Base-by-base conservation (phyloP, 2,329 filamentous ascomycete species). In the Neofusicoccum sp. region DNA sequence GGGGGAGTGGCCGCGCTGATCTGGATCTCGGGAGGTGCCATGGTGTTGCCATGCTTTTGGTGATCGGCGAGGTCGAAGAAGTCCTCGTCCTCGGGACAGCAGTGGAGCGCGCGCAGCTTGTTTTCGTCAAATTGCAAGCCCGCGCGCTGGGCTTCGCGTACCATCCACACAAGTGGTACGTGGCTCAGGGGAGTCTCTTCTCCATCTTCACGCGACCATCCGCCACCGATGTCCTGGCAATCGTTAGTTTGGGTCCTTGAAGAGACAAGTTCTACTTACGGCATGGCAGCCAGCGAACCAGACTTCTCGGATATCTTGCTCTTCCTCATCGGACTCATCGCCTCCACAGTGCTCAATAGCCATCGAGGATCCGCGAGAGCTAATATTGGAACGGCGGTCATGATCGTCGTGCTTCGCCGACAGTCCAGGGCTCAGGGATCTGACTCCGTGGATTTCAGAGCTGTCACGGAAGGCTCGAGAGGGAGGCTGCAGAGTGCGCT, bases 241-340 rank as follows among this genome's bases (percentile, higher is more conserved):
- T 8, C 5, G 14, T 60, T 14, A 38, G 41, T 11, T 20, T 6
- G 11, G 33, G 36, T 2, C 1, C 3, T 31, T 6, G 9, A 2
- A 14, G 8, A 14, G 20, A 34, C 33, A 12, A 28, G 20, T 28
- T 20, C 20, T 24, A 68, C 71, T 66, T 64, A 76, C 73, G 1
- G 85, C 90, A 64, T 96, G 90, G 9, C 87, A 86, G 7, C 90
- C 90, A 0, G 89, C 81, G 67, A 95, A 95, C 88, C 88, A 90
- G 0, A 93, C 83, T 68, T 95, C 90, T 62, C 90, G 84, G 49
- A 93, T 88, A 65, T 93, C 89, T 68, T 93, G 89, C 1, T 81
- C 79, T 0, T 78, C 77, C 5, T 78, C 76, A n/a, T 71, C 73
- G 12, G 71, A 69, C 28, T 70, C 68, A 28, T 65, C 65, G 6